phyloP scores from a whole-genome alignment of 2,329 filamentous ascomycete species.

The Fusarium sulawesiense region DNA sequence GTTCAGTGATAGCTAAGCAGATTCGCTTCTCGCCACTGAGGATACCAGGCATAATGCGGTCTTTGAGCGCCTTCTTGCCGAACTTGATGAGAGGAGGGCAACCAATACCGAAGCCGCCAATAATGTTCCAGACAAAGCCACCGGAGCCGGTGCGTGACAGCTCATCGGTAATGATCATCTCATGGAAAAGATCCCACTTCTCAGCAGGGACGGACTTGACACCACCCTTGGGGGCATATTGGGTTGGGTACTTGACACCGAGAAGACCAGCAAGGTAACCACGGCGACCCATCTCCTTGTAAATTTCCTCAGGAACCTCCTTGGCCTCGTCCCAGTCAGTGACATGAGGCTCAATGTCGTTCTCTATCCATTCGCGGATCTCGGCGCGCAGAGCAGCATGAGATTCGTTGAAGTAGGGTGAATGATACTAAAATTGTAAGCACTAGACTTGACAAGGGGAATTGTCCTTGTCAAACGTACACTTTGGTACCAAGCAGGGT shows the following conservation, averaged over 20 bases:
- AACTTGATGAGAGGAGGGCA: conserved; percentile 93
- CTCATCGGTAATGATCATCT: conserved; percentile 95
- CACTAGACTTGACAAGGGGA: background rate
- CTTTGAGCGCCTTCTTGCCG: conserved; percentile 83
- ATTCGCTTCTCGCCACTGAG: conserved; percentile 95
- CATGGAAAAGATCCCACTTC: conserved; percentile 98
- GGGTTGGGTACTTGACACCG: conserved; percentile 81
- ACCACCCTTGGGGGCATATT: conserved; percentile 74
- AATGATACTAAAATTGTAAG: conserved; percentile 78
- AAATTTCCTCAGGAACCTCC: conserved; percentile 87
- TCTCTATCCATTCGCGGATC: conserved; percentile 91
- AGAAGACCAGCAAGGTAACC: conserved; percentile 95
- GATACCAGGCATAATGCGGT: conserved; percentile 89
- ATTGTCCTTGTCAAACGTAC: conserved; percentile 63
- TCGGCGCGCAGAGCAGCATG: conserved; percentile 92
- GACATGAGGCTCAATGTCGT: conserved; percentile 88
- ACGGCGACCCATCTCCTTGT: conserved; percentile 93
- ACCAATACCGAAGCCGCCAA: conserved; percentile 96
- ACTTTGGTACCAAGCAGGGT: conserved; percentile 94
- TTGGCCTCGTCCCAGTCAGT: conserved; percentile 98
- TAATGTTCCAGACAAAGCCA: conserved; percentile 95
- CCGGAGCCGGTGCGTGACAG: conserved; percentile 88
- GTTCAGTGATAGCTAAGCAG: conserved; percentile 96
- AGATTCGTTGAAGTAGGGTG: conserved; percentile 94
- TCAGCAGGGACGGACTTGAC: conserved; percentile 84